phyloP scores from a whole-genome alignment of 2,329 filamentous ascomycete genomes.

The Colletotrichum viniferum region DNA sequence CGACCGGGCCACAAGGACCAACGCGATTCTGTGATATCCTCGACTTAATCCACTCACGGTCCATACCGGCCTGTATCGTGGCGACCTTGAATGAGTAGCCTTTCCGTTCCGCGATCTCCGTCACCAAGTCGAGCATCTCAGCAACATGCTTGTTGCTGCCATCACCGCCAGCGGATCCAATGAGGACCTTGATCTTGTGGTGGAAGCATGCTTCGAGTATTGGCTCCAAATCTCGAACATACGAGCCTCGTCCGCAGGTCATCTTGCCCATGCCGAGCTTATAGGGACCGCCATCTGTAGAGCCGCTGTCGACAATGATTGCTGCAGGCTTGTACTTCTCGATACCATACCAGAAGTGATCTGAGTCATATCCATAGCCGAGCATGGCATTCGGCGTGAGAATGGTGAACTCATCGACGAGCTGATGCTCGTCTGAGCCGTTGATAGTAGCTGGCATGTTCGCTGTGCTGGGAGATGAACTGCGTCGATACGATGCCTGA shows the following conservation, averaged over 20 bases:
- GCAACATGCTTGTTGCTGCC: conserved; percentile 46
- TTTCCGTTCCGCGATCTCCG: conserved; percentile 32
- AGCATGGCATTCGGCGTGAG: conserved; percentile 54
- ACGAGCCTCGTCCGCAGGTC: conserved; percentile 42
- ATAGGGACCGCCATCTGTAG: conserved; percentile 39
- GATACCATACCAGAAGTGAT: conserved; percentile 29
- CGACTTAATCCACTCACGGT: conserved; percentile 29
- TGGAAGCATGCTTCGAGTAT: conserved; percentile 37
- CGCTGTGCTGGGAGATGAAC: background rate
- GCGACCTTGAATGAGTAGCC: conserved; percentile 33
- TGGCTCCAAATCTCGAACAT: conserved; percentile 45
- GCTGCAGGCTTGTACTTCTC: conserved; percentile 33
- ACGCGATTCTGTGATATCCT: conserved; percentile 30
- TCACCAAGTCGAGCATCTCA: conserved; percentile 41
- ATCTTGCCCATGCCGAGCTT: conserved; percentile 45
- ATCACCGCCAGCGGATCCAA: conserved; percentile 52
- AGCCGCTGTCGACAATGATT: conserved; percentile 39
- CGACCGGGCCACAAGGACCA: conserved; percentile 36
- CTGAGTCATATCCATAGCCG: conserved; percentile 49
- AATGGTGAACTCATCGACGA: conserved; percentile 24
- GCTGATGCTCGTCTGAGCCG: background rate
- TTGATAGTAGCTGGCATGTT: background rate
- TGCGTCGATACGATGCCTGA: background rate
- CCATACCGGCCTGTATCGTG: conserved; percentile 37
- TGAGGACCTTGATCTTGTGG: conserved; percentile 42